These are phyloP conservation scores for Daldinia sp. DNA, from an alignment of 2,329 filamentous ascomycete genomes.

Conservation along the genomic window DNA sequence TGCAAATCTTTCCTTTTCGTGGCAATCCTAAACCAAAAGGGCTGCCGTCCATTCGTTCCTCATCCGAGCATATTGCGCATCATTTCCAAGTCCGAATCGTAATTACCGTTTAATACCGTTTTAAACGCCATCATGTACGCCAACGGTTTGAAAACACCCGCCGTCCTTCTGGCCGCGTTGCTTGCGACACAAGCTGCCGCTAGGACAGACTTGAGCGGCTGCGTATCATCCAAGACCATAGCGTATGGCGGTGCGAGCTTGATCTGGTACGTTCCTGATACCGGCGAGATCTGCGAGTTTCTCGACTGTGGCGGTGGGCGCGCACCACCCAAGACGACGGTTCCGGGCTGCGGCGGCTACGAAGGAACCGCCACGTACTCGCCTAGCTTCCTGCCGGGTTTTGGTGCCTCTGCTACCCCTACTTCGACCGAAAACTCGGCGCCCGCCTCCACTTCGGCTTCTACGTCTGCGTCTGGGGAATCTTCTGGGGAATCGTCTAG, in stretches of 20 bases:
- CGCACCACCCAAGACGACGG: slow-evolving; percentile 72
- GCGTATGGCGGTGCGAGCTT: slow-evolving; percentile 58
- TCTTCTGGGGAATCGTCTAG: neutral
- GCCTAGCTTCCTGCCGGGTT: slow-evolving; percentile 61
- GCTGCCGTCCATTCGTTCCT: slow-evolving; percentile 36
- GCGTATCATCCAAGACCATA: slow-evolving; percentile 56
- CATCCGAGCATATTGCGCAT: neutral
- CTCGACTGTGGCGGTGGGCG: slow-evolving; percentile 76
- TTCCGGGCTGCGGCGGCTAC: slow-evolving; percentile 71
- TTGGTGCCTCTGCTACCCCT: slow-evolving; percentile 36
- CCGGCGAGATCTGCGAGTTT: slow-evolving; percentile 72
- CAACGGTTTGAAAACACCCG: slow-evolving; percentile 5
- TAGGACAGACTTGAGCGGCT: slow-evolving; percentile 61
- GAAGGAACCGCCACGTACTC: slow-evolving; percentile 66
- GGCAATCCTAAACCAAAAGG: slow-evolving; percentile 13
- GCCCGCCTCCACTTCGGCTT: slow-evolving; percentile 16
- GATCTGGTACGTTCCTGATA: slow-evolving; percentile 72
- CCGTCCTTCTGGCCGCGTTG: slow-evolving; percentile 38
- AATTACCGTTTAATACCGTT: neutral
- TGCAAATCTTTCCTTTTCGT: slow-evolving; percentile 36
- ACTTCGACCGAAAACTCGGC: slow-evolving; percentile 16
- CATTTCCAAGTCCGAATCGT: neutral
- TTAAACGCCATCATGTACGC: slow-evolving; percentile 28
- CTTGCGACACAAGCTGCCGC: slow-evolving; percentile 54
- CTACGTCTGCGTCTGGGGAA: neutral